Base-by-base conservation (phyloP, 305 asterid genomes). In the Solanum chacoense region DNA sequence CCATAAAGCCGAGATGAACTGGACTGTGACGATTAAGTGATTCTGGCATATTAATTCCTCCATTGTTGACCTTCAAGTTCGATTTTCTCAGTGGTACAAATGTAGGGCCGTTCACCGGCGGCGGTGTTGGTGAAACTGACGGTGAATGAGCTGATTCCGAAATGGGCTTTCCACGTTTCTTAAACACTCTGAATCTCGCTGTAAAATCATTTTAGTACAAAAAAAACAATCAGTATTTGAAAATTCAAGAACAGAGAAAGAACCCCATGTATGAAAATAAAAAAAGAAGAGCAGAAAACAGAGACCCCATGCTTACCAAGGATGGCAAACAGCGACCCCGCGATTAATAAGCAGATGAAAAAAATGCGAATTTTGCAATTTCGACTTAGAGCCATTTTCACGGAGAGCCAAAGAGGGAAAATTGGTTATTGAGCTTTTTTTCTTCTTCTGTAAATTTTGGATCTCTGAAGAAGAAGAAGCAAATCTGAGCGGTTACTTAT, bases 271-370 rank as follows among this genome's bases (percentile, higher is more conserved):
- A 50, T 50, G 63, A 50, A 45, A 45, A 6, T 50, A 0, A 50
- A 13, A 13, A 42, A 42, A 5, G 20, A 13, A 45, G 20, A 45
- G 20, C 18, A 13, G 18, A 45, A 50, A 50, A 50, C 22, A 50
- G 63, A 50, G 63, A 50, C 63, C 22, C 63, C 22, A 14, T 50
- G 63, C 22, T 45, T 45, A 45, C 63, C 63, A 45, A 45, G 3
- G 8, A 45, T 45, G 22, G 8, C 0, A 13, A 45, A 6, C 8
- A 45, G 63, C 0, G 59, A 45, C 59, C 59, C 18, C 16, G 2
- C 59, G 18, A 45, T 0, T 12, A 45, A 5, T 2, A 45, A 45
- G 63, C 0, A 45, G 8, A 45, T 13, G 20, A 5, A 0, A 13
- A 14, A 0, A 37, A 35, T 35, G 37, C 8, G 37, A 35, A 40